phyloP scores from a whole-genome alignment of 2,329 filamentous ascomycete genomes.

The Neospermospora avenae region DNA sequence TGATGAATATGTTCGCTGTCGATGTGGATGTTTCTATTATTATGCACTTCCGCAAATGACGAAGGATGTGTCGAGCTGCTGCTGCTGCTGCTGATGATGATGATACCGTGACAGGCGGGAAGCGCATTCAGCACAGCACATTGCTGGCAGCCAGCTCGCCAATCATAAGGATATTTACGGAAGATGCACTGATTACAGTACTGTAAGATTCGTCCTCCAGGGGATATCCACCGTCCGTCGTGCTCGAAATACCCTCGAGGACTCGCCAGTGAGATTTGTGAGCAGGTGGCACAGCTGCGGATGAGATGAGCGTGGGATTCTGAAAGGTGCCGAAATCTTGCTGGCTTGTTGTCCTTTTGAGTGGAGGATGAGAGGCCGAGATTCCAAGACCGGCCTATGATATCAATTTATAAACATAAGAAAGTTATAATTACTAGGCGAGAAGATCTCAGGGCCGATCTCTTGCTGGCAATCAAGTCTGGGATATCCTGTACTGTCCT shows the following conservation, averaged over 20 bases:
- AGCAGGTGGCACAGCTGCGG: slow-evolving; percentile 1
- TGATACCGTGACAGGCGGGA: not conserved
- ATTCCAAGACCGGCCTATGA: not conserved
- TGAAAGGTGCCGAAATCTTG: not conserved
- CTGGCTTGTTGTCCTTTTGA: not conserved
- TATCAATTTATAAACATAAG: not conserved
- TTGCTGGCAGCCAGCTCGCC: not conserved
- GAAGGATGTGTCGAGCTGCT: slow-evolving; percentile 7
- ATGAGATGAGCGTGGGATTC: not conserved
- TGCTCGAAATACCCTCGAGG: not conserved
- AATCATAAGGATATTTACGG: not conserved
- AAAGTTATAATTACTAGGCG: not conserved
- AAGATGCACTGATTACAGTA: not conserved
- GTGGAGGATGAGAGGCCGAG: not conserved
- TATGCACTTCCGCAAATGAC: not conserved
- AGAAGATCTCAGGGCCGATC: not conserved
- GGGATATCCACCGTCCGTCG: not conserved
- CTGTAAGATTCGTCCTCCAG: slow-evolving; percentile 4
- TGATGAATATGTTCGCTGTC: not conserved
- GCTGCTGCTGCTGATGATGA: not conserved
- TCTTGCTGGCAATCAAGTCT: not conserved
- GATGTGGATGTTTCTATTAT: not conserved
- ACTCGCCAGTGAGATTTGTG: slow-evolving; percentile 3
- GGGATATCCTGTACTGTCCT: not conserved
- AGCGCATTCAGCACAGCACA: not conserved